Conservation (phyloP, 148 eudicot species). For the Cornus suecica region DNA sequence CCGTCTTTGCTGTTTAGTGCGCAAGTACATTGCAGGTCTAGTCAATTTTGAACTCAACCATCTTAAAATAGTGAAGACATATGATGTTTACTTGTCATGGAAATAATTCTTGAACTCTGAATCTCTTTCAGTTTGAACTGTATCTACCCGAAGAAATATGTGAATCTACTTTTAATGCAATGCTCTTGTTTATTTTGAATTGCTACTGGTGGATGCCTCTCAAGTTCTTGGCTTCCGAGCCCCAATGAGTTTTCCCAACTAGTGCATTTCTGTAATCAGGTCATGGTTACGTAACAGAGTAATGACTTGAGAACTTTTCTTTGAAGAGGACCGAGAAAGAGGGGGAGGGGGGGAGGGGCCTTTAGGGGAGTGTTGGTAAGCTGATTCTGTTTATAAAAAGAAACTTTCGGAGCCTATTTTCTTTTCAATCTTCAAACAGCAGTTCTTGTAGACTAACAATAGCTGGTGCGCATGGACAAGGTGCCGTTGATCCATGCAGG, state of each 20-base stretch:
- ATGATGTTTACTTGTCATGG: not conserved
- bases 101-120: not conserved
- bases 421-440: too few species aligned
- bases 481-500: too few species aligned
- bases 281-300: not conserved
- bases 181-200: constrained; percentile 8
- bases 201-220: not conserved
- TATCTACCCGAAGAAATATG: not conserved
- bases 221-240: not conserved
- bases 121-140: not conserved
- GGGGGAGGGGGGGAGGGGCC: not conserved
- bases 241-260: not conserved
- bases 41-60: constrained; percentile 6
- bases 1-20: constrained; percentile 88
- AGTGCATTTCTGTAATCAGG: not conserved
- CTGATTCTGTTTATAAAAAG: too few species aligned
- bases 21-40: constrained; percentile 98
- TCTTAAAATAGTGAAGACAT: not conserved
- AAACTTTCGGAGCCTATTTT: too few species aligned
- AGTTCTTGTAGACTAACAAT: too few species aligned
- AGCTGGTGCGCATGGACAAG: too few species aligned
- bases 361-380: not conserved
- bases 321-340: too few species aligned
- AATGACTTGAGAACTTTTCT: not conserved
- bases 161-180: not conserved